Conservation (phyloP, 495 filamentous ascomycete species). For the Cercophora samala region DNA sequence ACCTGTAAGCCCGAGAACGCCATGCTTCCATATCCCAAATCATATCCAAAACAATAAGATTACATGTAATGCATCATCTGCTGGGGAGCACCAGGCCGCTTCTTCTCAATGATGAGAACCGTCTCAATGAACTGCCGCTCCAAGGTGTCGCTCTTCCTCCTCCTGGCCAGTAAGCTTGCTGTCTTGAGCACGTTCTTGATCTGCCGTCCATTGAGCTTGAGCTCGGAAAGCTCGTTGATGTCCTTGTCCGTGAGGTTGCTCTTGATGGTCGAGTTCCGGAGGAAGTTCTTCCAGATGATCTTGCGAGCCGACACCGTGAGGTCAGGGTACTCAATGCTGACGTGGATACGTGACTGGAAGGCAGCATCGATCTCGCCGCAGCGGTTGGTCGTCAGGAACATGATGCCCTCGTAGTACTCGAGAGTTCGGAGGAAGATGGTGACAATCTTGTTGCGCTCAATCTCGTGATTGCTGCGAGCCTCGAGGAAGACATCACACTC, state of each 20-base stretch:
- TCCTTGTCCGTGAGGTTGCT: slow-evolving; percentile 27
- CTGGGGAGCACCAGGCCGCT: slow-evolving; percentile 28
- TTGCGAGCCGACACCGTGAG: slow-evolving; percentile 35
- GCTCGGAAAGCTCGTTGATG: slow-evolving; percentile 36
- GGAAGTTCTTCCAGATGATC: slow-evolving; percentile 34
- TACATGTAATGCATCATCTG: slow-evolving; percentile 29
- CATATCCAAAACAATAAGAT: neutral
- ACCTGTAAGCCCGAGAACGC: neutral
- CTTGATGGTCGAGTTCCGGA: slow-evolving; percentile 28
- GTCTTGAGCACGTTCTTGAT: slow-evolving; percentile 57
- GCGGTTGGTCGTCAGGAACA: slow-evolving; percentile 60
- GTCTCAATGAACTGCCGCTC: slow-evolving; percentile 33
- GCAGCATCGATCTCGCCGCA: slow-evolving; percentile 45
- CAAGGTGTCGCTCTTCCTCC: slow-evolving; percentile 30
- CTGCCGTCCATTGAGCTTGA: slow-evolving; percentile 40
- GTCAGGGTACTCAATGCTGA: slow-evolving; percentile 46
- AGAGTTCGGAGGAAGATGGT: slow-evolving; percentile 56
- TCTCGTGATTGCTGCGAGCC: slow-evolving; percentile 50
- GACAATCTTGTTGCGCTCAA: slow-evolving; percentile 55
- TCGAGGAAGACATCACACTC: slow-evolving; percentile 69
- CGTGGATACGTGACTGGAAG: slow-evolving; percentile 52
- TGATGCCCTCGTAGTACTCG: slow-evolving; percentile 56
- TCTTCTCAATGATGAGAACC: slow-evolving; percentile 33
- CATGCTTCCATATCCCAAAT: neutral
- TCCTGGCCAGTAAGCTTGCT: slow-evolving; percentile 34